Percentiles rank a stretch among this genome's conserved stretches.
Evolutionary conservation across 768 basidiomycete genomes (phyloP).

Genomic region (Leucosporidium scottii): DNA sequence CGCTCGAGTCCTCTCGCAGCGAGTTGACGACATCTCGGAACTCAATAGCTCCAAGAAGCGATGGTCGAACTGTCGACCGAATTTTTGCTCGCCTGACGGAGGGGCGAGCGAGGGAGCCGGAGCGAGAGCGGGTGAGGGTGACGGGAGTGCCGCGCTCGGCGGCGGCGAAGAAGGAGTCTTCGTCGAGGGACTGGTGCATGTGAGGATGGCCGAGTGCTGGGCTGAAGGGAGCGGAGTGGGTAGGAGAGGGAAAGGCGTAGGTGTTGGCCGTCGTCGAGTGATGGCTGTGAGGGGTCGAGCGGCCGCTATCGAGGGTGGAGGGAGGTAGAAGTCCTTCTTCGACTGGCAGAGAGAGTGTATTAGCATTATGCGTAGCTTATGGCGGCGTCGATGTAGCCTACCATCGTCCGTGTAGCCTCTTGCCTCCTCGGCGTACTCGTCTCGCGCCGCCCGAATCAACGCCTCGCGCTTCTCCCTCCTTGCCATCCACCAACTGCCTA

Average conservation of each 20-base stretch:
- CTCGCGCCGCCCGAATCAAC: slow-evolving; percentile 45
- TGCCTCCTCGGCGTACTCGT: slow-evolving; percentile 43
- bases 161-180: not conserved
- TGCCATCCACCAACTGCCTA: slow-evolving; percentile 64
- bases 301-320: slow-evolving; percentile 32
- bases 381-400: not conserved
- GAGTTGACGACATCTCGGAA: slow-evolving; percentile 85
- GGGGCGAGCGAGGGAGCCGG: not conserved
- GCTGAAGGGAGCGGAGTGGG: not conserved
- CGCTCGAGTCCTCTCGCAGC: slow-evolving; percentile 62
- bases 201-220: not conserved
- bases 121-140: slow-evolving; percentile 6
- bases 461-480: slow-evolving; percentile 56
- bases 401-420: slow-evolving; percentile 6
- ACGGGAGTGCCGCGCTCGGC: slow-evolving; percentile 5
- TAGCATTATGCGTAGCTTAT: not conserved
- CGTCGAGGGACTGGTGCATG: not conserved
- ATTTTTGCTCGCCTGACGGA: not conserved
- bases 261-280: not conserved
- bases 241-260: not conserved
- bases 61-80: slow-evolving; percentile 42
- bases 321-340: no score
- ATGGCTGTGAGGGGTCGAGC: slow-evolving; percentile 51
- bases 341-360: not conserved
- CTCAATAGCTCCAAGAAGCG: slow-evolving; percentile 88